Evolutionary conservation across 345 rosid genomes (phyloP).

Genomic region (Geranium rotundifolium): DNA sequence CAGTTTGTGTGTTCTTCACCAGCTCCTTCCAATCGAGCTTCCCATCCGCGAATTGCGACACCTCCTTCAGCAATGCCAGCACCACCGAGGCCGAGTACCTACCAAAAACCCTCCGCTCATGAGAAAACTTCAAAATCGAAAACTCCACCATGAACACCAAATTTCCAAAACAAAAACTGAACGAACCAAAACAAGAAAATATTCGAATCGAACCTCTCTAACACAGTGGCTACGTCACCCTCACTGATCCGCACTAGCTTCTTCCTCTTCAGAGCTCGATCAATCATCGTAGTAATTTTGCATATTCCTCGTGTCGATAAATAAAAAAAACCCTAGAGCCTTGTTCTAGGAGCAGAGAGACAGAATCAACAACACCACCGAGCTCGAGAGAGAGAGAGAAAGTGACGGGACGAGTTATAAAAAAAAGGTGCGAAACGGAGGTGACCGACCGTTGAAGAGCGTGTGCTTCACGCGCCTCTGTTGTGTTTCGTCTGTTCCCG

Average conservation of each 20-base stretch:
- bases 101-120: not conserved
- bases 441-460: not conserved
- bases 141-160: not conserved
- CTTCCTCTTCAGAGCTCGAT: constrained; percentile 28
- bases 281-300: constrained; percentile 33
- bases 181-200: not conserved
- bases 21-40: constrained; percentile 59
- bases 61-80: constrained; percentile 51
- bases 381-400: not conserved
- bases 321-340: not conserved
- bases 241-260: constrained; percentile 49
- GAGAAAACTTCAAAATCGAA: not conserved
- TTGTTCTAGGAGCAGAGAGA: not conserved
- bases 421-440: not conserved
- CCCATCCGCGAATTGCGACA: constrained; percentile 28
- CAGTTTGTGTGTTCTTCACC: constrained; percentile 53
- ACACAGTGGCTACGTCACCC: constrained; percentile 50
- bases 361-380: not conserved
- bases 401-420: no score
- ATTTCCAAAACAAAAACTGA: not conserved
- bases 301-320: constrained; percentile 11
- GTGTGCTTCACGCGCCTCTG: not conserved
- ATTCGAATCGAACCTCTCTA: constrained; percentile 42
- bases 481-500: not conserved
- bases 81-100: constrained; percentile 53